Conservation (phyloP, 176 grass and related monocot genomes). For the Oryza meridionalis region DNA sequence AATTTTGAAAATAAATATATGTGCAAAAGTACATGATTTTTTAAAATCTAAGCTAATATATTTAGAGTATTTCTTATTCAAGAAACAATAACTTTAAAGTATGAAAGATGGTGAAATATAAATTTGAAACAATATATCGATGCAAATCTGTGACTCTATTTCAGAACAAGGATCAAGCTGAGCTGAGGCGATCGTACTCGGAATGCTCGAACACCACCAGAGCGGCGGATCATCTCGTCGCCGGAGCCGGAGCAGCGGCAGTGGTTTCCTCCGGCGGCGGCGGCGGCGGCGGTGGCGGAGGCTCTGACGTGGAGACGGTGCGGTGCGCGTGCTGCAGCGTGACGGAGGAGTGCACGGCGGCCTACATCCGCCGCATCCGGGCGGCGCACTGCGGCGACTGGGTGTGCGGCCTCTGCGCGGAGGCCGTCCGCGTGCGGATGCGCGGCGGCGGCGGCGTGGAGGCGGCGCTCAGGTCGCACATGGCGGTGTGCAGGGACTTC, state of each 20-base stretch:
- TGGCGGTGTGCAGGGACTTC: slow-evolving; percentile 52
- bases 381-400: slow-evolving; percentile 56
- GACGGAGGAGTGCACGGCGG: slow-evolving; percentile 70
- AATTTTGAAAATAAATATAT: too few species aligned
- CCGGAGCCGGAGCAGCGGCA: background rate
- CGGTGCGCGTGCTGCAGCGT: slow-evolving; percentile 72
- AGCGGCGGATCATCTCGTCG: background rate
- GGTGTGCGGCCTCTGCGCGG: slow-evolving; percentile 74
- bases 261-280: background rate
- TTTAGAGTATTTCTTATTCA: too few species aligned
- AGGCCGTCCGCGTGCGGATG: slow-evolving; percentile 63
- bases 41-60: too few species aligned
- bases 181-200: slow-evolving; percentile 40
- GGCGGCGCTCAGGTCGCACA: slow-evolving; percentile 57
- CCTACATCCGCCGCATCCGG: slow-evolving; percentile 51
- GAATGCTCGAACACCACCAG: background rate
- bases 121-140: too few species aligned
- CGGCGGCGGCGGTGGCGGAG: background rate
- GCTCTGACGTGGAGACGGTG: slow-evolving; percentile 40
- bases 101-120: background rate
- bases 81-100: too few species aligned
- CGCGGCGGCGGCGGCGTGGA: slow-evolving; percentile 25
- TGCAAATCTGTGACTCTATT: background rate
- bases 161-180: slow-evolving; percentile 39
- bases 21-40: too few species aligned